Evolutionary conservation across 345 rosid species (phyloP).

Genomic region (Sonneratia alba): DNA sequence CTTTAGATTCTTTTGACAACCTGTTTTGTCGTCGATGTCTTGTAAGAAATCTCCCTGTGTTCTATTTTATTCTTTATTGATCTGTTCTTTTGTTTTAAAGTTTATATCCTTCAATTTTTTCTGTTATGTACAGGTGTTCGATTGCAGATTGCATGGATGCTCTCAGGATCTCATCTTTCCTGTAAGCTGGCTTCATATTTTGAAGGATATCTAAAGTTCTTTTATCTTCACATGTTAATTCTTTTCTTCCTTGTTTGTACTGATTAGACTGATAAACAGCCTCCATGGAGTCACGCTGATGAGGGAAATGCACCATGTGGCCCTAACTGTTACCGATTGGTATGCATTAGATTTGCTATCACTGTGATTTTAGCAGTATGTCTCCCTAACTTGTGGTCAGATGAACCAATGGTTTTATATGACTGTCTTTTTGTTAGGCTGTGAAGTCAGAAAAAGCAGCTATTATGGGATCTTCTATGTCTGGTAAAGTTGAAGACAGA

Average conservation of each 20-base stretch:
- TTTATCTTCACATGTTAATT: neutral
- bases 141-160: conserved; percentile 97
- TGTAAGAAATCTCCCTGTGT: conserved; percentile 34
- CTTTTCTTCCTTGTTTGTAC: neutral
- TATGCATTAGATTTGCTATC: conserved; percentile 19
- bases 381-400: conserved; percentile 7
- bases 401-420: conserved; percentile 2
- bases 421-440: conserved; percentile 32
- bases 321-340: conserved; percentile 62
- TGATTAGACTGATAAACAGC: conserved; percentile 72
- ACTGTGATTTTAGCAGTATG: conserved; percentile 1
- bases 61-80: conserved; percentile 5
- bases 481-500: conserved; percentile 40
- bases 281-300: conserved; percentile 50
- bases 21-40: conserved; percentile 96
- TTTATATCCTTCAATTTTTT: conserved; percentile 7
- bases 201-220: conserved; percentile 12
- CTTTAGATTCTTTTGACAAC: conserved; percentile 97
- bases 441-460: conserved; percentile 44
- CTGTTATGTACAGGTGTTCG: conserved; percentile 65
- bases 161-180: conserved; percentile 97
- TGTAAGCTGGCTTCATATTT: conserved; percentile 41
- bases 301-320: conserved; percentile 75
- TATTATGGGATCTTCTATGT: conserved; percentile 20
- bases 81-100: neutral